A percentile compares a stretch with the other conserved stretches of the same genome.
Conservation (phyloP, 1,284 basidiomycete genomes). For the Leccinum griseonigrum region DNA sequence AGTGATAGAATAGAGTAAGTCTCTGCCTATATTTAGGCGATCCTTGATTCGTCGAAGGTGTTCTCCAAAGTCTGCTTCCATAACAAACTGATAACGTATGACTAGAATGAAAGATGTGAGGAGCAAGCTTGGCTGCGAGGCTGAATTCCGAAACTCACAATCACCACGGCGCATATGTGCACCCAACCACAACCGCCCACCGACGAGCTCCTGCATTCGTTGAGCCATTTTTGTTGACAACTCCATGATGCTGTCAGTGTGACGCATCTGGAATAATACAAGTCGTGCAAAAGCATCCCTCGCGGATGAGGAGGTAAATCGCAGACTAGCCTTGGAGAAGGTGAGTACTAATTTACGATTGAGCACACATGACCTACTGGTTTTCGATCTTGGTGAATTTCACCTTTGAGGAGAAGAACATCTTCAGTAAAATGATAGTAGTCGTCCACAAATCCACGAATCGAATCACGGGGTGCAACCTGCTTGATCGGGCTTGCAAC, state of each 20-base stretch:
- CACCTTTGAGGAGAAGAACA: constrained; percentile 43
- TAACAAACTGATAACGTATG: constrained; percentile 37
- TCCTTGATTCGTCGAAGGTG: constrained; percentile 40
- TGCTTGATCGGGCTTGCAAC: constrained; percentile 40
- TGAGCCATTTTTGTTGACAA: constrained; percentile 36
- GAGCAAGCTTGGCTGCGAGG: constrained; percentile 16
- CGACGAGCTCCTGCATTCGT: constrained; percentile 36
- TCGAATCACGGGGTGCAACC: constrained; percentile 33
- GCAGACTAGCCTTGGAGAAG: constrained; percentile 36
- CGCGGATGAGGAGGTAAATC: constrained; percentile 36
- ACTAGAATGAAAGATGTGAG: constrained; percentile 26
- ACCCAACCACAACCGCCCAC: constrained; percentile 44
- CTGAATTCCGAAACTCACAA: constrained; percentile 29
- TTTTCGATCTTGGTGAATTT: constrained; percentile 45
- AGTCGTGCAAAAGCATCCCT: constrained; percentile 35
- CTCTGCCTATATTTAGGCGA: constrained; percentile 34
- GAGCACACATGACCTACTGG: constrained; percentile 31
- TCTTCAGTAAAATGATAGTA: constrained; percentile 35
- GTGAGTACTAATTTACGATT: constrained; percentile 26
- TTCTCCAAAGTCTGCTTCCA: constrained; percentile 32
- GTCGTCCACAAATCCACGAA: constrained; percentile 43
- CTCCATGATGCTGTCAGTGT: constrained; percentile 30
- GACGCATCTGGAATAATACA: constrained; percentile 37
- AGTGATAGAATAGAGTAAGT: constrained; percentile 26
- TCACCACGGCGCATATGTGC: constrained; percentile 50